Conservation (phyloP, 1,284 basidiomycete genomes). For the Meira nashicola region DNA sequence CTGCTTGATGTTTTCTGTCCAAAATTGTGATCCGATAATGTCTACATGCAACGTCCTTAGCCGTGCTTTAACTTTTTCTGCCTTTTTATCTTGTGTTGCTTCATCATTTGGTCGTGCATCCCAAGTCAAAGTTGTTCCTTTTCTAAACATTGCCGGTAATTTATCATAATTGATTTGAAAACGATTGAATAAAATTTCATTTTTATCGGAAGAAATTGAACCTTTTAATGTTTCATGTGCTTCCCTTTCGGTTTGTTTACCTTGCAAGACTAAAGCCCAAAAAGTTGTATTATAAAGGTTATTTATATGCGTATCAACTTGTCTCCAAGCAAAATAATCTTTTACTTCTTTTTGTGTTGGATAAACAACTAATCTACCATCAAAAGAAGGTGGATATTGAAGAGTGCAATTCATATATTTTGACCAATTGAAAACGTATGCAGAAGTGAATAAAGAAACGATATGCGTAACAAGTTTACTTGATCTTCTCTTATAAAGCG, state of each 20-base stretch:
- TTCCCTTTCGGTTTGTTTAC: constrained; percentile 78
- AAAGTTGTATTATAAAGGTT: constrained; percentile 95
- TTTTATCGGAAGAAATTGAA: constrained; percentile 1
- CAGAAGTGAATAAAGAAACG: constrained; percentile 85
- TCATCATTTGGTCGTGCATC: constrained; percentile 3
- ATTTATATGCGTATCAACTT: constrained; percentile 95
- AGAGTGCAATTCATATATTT: constrained; percentile 71
- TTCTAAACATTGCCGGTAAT: constrained; percentile 69
- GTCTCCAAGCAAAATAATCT: constrained; percentile 94
- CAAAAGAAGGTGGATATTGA: constrained; percentile 79
- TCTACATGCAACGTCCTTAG: constrained; percentile 50
- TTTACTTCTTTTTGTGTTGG: constrained; percentile 68
- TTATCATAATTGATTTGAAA: constrained; percentile 86
- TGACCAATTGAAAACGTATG: constrained; percentile 82
- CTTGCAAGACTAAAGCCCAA: constrained; percentile 84
- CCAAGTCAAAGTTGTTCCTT: constrained; percentile 79
- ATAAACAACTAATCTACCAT: constrained; percentile 76
- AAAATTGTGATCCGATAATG: constrained; percentile 46
- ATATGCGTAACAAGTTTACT: constrained; percentile 84
- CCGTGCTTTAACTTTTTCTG: constrained; percentile 2
- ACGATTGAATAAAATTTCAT: constrained; percentile 64
- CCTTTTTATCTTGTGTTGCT: constrained; percentile 17
- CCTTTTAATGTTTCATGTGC: constrained; percentile 5
- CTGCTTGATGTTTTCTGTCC: constrained; percentile 15
- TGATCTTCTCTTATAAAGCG: constrained; percentile 76